A percentile compares a stretch with the other conserved stretches of the same genome.
phyloP scores from a whole-genome alignment of 768 basidiomycete genomes.

The Multifurca ochricompacta region DNA sequence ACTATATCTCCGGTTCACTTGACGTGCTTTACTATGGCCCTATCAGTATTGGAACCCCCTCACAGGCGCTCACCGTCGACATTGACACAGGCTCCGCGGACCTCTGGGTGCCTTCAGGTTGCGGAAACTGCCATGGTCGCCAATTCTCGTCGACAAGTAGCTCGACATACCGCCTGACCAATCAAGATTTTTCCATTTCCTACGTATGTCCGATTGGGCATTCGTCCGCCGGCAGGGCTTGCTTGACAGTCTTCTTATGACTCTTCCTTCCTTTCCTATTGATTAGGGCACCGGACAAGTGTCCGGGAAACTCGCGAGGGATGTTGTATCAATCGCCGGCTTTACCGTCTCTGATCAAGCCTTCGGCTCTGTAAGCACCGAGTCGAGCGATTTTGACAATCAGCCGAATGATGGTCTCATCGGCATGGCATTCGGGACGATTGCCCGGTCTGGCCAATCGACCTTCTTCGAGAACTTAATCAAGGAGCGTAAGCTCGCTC shows the following conservation, averaged over 20 bases:
- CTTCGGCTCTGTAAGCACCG: constrained; percentile 45
- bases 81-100: constrained; percentile 66
- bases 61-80: constrained; percentile 46
- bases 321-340: constrained; percentile 42
- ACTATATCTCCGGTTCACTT: constrained; percentile 32
- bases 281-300: constrained; percentile 51
- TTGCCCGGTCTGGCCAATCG: constrained; percentile 36
- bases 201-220: constrained; percentile 41
- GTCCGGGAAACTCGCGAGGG: constrained; percentile 40
- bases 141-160: constrained; percentile 36
- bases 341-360: constrained; percentile 40
- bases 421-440: constrained; percentile 55
- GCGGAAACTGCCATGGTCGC: constrained; percentile 31
- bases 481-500: constrained; percentile 30
- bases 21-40: constrained; percentile 45
- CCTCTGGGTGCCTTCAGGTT: constrained; percentile 46
- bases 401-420: constrained; percentile 51
- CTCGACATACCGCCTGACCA: constrained; percentile 32
- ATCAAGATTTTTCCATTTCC: constrained; percentile 30
- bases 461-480: constrained; percentile 65
- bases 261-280: background rate
- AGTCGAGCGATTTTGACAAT: constrained; percentile 42
- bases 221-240: background rate
- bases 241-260: background rate
- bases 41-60: constrained; percentile 46